phyloP scores from a whole-genome alignment of 2,329 filamentous ascomycete genomes.

The Ophiostoma sp. region DNA sequence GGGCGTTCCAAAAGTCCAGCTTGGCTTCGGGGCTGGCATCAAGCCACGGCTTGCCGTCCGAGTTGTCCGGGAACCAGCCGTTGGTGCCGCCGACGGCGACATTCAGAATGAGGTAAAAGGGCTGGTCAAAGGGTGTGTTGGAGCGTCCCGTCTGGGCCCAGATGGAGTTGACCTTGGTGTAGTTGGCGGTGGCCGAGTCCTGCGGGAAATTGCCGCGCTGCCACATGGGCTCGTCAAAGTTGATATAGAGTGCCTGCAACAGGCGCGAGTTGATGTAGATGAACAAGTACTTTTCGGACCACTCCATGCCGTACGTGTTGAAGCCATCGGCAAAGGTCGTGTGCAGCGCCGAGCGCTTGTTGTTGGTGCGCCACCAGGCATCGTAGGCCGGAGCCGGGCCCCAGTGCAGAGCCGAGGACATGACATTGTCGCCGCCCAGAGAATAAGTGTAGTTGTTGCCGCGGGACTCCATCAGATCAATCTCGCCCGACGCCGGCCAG shows the following conservation, averaged over 20 bases:
- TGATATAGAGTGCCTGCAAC: conserved; percentile 76
- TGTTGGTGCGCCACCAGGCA: conserved; percentile 81
- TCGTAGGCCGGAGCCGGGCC: conserved; percentile 71
- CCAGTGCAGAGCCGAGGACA: conserved; percentile 79
- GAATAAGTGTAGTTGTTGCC: conserved; percentile 78
- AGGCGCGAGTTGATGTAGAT: conserved; percentile 81
- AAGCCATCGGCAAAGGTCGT: conserved; percentile 68
- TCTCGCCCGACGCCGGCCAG: conserved; percentile 81
- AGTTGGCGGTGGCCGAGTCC: conserved; percentile 56
- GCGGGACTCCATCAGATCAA: conserved; percentile 77
- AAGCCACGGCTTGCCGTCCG: conserved; percentile 75
- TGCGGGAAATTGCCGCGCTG: conserved; percentile 66
- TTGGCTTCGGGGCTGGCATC: conserved; percentile 65
- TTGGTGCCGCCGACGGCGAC: conserved; percentile 76
- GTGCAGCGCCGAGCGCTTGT: conserved; percentile 72
- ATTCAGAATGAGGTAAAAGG: conserved; percentile 75
- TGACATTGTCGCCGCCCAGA: conserved; percentile 78
- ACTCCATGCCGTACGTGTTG: conserved; percentile 81
- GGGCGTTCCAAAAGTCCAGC: conserved; percentile 74
- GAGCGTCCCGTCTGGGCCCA: conserved; percentile 63
- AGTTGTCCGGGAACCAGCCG: conserved; percentile 78
- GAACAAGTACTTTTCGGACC: conserved; percentile 86
- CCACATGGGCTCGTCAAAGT: conserved; percentile 69
- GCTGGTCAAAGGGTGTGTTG: conserved; percentile 72
- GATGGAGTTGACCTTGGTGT: conserved; percentile 61